Evolutionary conservation across 2,329 filamentous ascomycete genomes (phyloP).

Genomic region (Talaromyces sp.): DNA sequence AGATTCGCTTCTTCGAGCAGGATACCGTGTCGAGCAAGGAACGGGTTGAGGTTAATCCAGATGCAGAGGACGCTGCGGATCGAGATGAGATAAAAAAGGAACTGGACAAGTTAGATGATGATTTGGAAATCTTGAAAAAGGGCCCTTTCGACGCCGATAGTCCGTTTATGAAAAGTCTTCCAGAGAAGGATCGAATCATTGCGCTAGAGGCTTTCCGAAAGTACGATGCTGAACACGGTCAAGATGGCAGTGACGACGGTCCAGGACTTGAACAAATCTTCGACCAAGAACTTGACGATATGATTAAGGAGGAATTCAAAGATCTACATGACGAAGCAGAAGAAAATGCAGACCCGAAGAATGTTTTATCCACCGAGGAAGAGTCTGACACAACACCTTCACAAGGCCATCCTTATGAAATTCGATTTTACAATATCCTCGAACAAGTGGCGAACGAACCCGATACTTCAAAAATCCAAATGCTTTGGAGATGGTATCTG

Average conservation of each 20-base stretch:
- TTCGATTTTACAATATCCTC: constrained; percentile 37
- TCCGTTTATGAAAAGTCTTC: constrained; percentile 38
- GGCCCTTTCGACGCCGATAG: constrained; percentile 42
- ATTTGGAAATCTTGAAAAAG: constrained; percentile 36
- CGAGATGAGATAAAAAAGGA: constrained; percentile 32
- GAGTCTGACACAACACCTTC: constrained; percentile 30
- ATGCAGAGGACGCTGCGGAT: constrained; percentile 36
- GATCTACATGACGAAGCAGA: constrained; percentile 30
- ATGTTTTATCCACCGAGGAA: constrained; percentile 17
- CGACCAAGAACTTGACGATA: constrained; percentile 38
- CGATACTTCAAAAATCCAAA: constrained; percentile 27
- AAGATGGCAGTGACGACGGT: constrained; percentile 15
- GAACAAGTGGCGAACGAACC: constrained; percentile 24
- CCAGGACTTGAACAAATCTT: constrained; percentile 33
- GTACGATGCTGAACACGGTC: constrained; percentile 34
- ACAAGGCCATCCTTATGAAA: constrained; percentile 34
- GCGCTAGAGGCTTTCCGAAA: constrained; percentile 40
- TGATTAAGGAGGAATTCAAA: constrained; percentile 35
- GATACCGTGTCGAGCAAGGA: constrained; percentile 31
- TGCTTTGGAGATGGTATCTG: constrained; percentile 49
- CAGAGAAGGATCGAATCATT: constrained; percentile 37
- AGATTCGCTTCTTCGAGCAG: constrained; percentile 42
- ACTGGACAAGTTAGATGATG: constrained; percentile 35
- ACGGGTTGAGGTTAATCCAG: constrained; percentile 33
- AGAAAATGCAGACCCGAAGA: constrained; percentile 30